phyloP scores from a whole-genome alignment of 108 stramenopile species.

The Pseudonitzschia pungens region DNA sequence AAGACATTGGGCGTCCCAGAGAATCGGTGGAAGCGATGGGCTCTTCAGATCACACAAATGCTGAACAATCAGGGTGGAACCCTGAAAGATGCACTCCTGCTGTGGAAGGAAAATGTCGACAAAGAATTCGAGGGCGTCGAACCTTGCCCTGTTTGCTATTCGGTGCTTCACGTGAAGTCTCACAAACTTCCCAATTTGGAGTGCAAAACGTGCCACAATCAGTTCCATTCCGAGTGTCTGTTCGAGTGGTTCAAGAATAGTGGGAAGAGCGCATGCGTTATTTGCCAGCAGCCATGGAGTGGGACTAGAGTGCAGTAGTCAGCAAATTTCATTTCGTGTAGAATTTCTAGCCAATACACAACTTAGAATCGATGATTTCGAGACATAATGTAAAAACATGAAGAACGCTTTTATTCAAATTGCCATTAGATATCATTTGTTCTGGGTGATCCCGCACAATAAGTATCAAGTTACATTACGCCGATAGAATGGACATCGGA shows the following conservation, averaged over 20 bases:
- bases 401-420: too few species aligned
- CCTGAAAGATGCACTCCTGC: slow-evolving; percentile 85
- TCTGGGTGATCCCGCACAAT: too few species aligned
- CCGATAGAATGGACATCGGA: too few species aligned
- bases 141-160: slow-evolving; percentile 98
- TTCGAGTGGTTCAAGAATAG: slow-evolving; percentile 93
- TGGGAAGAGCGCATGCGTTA: slow-evolving; percentile 88
- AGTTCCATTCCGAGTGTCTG: slow-evolving; percentile 92
- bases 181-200: slow-evolving; percentile 84
- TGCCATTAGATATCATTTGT: too few species aligned
- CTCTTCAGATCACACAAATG: slow-evolving; percentile 79
- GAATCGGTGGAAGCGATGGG: slow-evolving; percentile 77
- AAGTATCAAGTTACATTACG: too few species aligned
- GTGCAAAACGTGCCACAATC: slow-evolving; percentile 85
- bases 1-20: slow-evolving; percentile 78
- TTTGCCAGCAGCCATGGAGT: slow-evolving; percentile 89
- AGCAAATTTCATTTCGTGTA: background rate
- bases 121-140: slow-evolving; percentile 98
- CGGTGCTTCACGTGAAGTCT: slow-evolving; percentile 88
- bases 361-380: background rate
- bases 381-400: background rate
- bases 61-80: slow-evolving; percentile 85
- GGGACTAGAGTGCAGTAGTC: slow-evolving; percentile 35
- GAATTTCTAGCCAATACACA: background rate
- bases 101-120: slow-evolving; percentile 97